Evolutionary conservation across 306 rosid species (phyloP).

Genomic region (Lathyrus oleraceus): DNA sequence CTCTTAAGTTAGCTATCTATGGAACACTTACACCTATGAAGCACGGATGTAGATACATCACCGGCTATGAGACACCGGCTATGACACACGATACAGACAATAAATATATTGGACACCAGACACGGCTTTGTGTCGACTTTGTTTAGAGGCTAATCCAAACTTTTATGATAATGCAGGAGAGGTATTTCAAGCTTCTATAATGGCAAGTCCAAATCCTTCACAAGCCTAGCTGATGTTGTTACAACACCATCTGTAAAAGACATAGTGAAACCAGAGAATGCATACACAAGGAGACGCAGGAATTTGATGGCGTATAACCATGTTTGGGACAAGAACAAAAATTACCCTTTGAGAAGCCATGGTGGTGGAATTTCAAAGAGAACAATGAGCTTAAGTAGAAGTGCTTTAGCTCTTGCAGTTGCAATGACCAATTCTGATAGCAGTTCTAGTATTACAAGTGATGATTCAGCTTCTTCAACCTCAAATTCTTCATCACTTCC

Average conservation of each 20-base stretch:
- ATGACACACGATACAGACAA: too few relatives aligned
- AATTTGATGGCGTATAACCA: slow-evolving; percentile 62
- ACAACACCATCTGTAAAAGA: slow-evolving; percentile 52
- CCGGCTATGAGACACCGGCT: too few relatives aligned
- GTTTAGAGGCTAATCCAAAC: not conserved
- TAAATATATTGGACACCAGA: too few relatives aligned
- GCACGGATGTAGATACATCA: too few relatives aligned
- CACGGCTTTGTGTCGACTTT: too few relatives aligned
- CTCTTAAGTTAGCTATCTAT: not conserved
- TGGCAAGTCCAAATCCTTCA: slow-evolving; percentile 83
- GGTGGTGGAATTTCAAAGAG: slow-evolving; percentile 78
- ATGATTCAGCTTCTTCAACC: slow-evolving; percentile 52
- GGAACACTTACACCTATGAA: too few relatives aligned
- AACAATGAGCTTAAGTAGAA: slow-evolving; percentile 64
- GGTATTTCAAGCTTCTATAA: slow-evolving; percentile 75
- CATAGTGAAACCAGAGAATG: slow-evolving; percentile 80
- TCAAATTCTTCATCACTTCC: slow-evolving; percentile 52
- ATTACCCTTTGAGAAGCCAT: slow-evolving; percentile 50
- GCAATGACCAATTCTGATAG: slow-evolving; percentile 70
- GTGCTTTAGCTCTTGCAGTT: slow-evolving; percentile 76
- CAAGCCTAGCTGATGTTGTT: slow-evolving; percentile 63
- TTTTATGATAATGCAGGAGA: slow-evolving; percentile 54
- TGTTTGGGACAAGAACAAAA: slow-evolving; percentile 57
- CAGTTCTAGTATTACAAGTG: slow-evolving; percentile 58
- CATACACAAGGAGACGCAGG: slow-evolving; percentile 68